Evolutionary conservation across 495 filamentous ascomycete genomes (phyloP), one percentile per base, ranked within the genome.

Genomic region (Viridothelium virens): DNA sequence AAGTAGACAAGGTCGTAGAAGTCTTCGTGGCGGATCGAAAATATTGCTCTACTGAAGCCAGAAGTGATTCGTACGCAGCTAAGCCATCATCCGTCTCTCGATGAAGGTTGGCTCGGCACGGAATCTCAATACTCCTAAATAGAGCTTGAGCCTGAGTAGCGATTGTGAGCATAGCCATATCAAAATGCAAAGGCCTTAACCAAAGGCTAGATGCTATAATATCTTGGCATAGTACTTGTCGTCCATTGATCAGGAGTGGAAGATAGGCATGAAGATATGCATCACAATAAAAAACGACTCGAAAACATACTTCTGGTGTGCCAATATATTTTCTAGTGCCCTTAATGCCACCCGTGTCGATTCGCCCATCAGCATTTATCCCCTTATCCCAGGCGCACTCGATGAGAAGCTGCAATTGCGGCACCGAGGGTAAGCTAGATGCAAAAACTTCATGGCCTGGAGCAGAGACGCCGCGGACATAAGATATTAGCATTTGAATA

Each of bases 311-410:
- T 81, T 97, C 93, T 34, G 91, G 87, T 5, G 94, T 97, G 63
- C 93, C 93, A 75, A 97, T 96, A 69, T 92, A 96, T 71, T 96
- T 97, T 47, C 94, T 84, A 0, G 93, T 96, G 2, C 90, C 89
- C 65, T 77, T 83, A 68, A 97, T 88, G 2, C 91, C 91, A n/a
- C 93, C 93, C 2, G 92, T 96, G 75, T 96, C 90, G 4, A 84
- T 69, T 44, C 90, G 82, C 0, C 89, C 91, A 34, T 81, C 78
- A 25, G 80, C 74, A 72, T 96, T 94, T 73, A 92, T 89, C 3
- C 91, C 92, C 73, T 79, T 79, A 71, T 96, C 91, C 93, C 93
- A 97, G 1, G 92, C 93, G 2, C 79, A 71, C 74, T 97, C 93
- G 69, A 97, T 96, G 75, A 87, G 79, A 61, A 95, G 89, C 76